These are phyloP conservation scores for Mucor circinelloides DNA, from an alignment of 371 early-diverging fungal genomes.

Conservation along the genomic window DNA sequence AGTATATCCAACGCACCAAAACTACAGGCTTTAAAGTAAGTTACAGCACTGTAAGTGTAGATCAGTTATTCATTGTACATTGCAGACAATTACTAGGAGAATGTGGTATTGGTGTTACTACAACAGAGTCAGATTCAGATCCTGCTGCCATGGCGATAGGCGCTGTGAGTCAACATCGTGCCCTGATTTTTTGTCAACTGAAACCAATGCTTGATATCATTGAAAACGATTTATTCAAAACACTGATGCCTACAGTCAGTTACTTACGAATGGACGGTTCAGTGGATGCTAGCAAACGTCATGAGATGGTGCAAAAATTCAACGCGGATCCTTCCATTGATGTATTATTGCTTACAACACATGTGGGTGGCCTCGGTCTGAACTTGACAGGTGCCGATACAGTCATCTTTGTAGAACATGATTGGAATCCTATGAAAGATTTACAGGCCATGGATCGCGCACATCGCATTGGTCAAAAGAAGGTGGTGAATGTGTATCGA, in stretches of 20 bases:
- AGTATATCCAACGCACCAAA: constrained; percentile 94
- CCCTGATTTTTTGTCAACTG: constrained; percentile 97
- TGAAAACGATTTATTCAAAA: constrained; percentile 85
- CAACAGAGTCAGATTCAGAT: constrained; percentile 51
- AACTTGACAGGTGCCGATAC: constrained; percentile 99
- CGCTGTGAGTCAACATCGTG: constrained; percentile 89
- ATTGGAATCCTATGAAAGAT: constrained; percentile 99
- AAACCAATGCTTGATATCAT: constrained; percentile 97
- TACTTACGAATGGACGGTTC: constrained; percentile 98
- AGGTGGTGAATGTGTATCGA: constrained; percentile 95
- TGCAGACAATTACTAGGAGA: constrained; percentile 80
- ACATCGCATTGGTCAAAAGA: constrained; percentile 97
- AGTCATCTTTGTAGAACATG: constrained; percentile 99
- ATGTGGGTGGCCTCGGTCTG: constrained; percentile 98
- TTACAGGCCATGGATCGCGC: constrained; percentile 98
- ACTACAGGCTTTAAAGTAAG: constrained; percentile 80
- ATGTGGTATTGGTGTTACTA: constrained; percentile 88
- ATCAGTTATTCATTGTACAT: not conserved
- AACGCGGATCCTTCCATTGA: constrained; percentile 97
- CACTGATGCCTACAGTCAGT: constrained; percentile 85
- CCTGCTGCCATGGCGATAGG: constrained; percentile 54
- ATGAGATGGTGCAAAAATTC: constrained; percentile 93
- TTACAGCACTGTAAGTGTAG: not conserved
- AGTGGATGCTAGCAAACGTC: constrained; percentile 83
- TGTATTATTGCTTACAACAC: constrained; percentile 95